phyloP scores from a whole-genome alignment of 192 early-diverging fungal genomes.

The Linderina pennispora region DNA sequence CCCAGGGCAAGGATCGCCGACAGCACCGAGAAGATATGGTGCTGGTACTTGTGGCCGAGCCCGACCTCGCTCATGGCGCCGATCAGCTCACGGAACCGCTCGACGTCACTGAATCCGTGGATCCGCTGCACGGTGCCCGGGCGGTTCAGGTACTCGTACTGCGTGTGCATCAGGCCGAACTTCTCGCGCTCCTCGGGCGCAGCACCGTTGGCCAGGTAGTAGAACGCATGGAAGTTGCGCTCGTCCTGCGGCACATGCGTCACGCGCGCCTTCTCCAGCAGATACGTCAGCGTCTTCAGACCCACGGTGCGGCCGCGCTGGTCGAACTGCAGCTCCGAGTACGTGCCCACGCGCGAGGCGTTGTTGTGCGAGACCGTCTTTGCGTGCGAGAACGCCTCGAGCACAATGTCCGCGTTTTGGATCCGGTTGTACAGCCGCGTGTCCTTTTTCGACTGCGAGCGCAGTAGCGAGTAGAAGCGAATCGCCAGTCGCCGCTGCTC shows the following conservation, averaged over 20 bases:
- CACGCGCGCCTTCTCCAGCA: slow-evolving; percentile 85
- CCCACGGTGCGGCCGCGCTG: slow-evolving; percentile 81
- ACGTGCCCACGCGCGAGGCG: slow-evolving; percentile 78
- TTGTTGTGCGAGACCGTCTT: slow-evolving; percentile 68
- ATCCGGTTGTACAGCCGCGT: slow-evolving; percentile 61
- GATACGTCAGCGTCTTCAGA: slow-evolving; percentile 75
- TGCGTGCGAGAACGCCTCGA: slow-evolving; percentile 86
- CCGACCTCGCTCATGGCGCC: slow-evolving; percentile 81
- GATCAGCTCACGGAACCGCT: slow-evolving; percentile 64
- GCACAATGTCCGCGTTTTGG: slow-evolving; percentile 59
- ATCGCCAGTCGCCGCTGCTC: slow-evolving; percentile 59
- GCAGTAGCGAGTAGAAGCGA: slow-evolving; percentile 60
- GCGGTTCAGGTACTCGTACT: slow-evolving; percentile 51
- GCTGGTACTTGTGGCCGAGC: slow-evolving; percentile 71
- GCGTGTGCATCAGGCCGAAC: slow-evolving; percentile 44
- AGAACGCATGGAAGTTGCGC: slow-evolving; percentile 92
- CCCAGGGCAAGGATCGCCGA: slow-evolving; percentile 84
- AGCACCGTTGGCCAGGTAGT: slow-evolving; percentile 81
- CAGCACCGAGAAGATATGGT: slow-evolving; percentile 78
- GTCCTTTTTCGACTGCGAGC: slow-evolving; percentile 66
- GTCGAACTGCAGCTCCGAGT: slow-evolving; percentile 86
- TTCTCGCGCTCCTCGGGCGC: slow-evolving; percentile 63
- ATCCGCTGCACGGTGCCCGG: slow-evolving; percentile 51
- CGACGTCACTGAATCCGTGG: slow-evolving; percentile 53
- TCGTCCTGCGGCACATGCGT: slow-evolving; percentile 59